phyloP scores from a whole-genome alignment of 2,329 filamentous ascomycete genomes.

The Trichophyton benhamiae region DNA sequence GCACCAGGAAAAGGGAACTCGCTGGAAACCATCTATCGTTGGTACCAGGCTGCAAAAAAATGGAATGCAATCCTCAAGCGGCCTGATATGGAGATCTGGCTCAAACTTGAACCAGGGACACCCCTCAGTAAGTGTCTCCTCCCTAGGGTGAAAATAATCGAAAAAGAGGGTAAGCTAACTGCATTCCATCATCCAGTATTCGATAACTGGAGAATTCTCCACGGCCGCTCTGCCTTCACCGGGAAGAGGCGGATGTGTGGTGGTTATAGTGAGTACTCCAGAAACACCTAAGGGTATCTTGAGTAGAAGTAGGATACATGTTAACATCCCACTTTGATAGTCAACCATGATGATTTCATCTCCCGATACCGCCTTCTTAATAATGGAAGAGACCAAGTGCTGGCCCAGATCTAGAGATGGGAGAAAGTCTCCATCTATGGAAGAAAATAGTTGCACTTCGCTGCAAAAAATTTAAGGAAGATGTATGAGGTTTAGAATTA shows the following conservation, averaged over 20 bases:
- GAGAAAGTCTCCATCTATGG: not conserved
- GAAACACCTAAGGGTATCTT: not conserved
- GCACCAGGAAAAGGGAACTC: conserved; percentile 51
- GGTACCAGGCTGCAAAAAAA: conserved; percentile 69
- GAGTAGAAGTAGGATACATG: conserved; percentile 8
- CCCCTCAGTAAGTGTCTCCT: conserved; percentile 51
- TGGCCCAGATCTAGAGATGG: conserved; percentile 21
- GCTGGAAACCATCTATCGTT: conserved; percentile 41
- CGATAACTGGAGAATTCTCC: conserved; percentile 89
- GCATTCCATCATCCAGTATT: conserved; percentile 49
- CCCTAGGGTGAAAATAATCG: not conserved
- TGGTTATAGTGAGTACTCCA: conserved; percentile 59
- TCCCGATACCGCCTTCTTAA: conserved; percentile 65
- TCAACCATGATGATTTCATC: conserved; percentile 64
- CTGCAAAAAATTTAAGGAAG: not conserved
- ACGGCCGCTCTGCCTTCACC: conserved; percentile 71
- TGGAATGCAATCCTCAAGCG: conserved; percentile 60
- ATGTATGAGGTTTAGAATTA: not conserved
- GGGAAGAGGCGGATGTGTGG: conserved; percentile 82
- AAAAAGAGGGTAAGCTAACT: not conserved
- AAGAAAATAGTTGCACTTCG: not conserved
- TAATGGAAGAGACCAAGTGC: conserved; percentile 33
- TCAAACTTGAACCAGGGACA: conserved; percentile 66
- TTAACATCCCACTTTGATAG: not conserved
- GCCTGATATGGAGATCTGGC: conserved; percentile 59